Conservation (phyloP, 805 yeast genomes). For the Vanderwaltozyma verrucispora region DNA sequence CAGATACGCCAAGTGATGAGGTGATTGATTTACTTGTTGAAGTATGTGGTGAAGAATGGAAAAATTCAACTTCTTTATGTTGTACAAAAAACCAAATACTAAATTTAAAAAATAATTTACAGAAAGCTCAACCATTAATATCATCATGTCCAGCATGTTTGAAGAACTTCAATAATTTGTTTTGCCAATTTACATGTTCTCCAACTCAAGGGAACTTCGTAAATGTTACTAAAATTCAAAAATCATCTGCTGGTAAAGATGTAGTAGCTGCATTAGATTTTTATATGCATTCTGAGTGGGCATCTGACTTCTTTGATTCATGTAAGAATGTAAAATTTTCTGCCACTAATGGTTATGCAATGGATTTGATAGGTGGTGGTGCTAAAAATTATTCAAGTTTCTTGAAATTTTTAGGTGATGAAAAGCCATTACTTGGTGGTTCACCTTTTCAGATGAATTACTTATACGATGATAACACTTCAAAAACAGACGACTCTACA, state of each 20-base stretch:
- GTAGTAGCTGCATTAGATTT: slow-evolving; percentile 66
- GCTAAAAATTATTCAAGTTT: slow-evolving; percentile 65
- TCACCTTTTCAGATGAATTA: slow-evolving; percentile 91
- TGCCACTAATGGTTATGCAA: slow-evolving; percentile 91
- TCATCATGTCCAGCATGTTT: slow-evolving; percentile 92
- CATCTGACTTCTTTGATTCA: slow-evolving; percentile 60
- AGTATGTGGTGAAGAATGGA: slow-evolving; percentile 69
- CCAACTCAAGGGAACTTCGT: slow-evolving; percentile 70
- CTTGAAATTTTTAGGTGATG: slow-evolving; percentile 85
- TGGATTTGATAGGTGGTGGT: slow-evolving; percentile 98
- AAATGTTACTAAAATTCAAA: slow-evolving; percentile 43
- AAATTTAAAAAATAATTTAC: slow-evolving; percentile 45
- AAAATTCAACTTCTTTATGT: slow-evolving; percentile 42
- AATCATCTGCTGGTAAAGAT: slow-evolving; percentile 33
- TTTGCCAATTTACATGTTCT: slow-evolving; percentile 85
- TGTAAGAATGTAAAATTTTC: slow-evolving; percentile 85
- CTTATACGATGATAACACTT: slow-evolving; percentile 33
- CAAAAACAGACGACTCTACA: slow-evolving; percentile 10
- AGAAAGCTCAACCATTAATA: slow-evolving; percentile 69
- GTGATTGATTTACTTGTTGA: slow-evolving; percentile 37
- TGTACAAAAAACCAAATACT: slow-evolving; percentile 58
- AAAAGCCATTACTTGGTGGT: slow-evolving; percentile 88
- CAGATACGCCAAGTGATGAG: slow-evolving; percentile 31
- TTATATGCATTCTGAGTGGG: slow-evolving; percentile 49
- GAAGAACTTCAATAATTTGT: slow-evolving; percentile 72